phyloP scores from a whole-genome alignment of 176 grass and related monocot genomes.

The Oryza coarctata region DNA sequence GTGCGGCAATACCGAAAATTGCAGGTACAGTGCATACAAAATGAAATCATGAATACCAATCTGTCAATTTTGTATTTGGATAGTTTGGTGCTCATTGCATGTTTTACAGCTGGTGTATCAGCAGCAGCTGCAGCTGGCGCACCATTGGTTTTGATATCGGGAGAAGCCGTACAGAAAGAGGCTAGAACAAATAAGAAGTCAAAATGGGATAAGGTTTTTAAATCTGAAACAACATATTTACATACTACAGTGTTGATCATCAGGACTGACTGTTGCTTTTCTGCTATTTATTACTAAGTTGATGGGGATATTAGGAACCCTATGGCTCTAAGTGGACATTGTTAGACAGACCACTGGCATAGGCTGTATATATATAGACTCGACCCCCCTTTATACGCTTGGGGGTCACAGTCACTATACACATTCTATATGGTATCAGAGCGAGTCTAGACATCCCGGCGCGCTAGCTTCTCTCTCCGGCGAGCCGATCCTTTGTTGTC shows the following conservation, averaged over 20 bases:
- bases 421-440: too few relatives aligned
- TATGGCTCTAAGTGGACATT: conserved; percentile 41
- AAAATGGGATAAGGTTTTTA: conserved; percentile 97
- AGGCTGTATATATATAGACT: too few relatives aligned
- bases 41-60: not conserved
- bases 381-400: too few relatives aligned
- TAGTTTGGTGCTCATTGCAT: not conserved
- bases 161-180: conserved; percentile 61
- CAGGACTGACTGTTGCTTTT: conserved; percentile 23
- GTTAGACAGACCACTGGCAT: too few relatives aligned
- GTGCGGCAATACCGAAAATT: conserved; percentile 56
- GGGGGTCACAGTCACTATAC: too few relatives aligned
- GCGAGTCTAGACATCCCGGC: too few relatives aligned
- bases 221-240: conserved; percentile 7
- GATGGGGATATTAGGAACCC: conserved; percentile 73
- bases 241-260: conserved; percentile 20
- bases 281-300: conserved; percentile 50
- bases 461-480: too few relatives aligned
- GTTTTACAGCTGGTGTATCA: conserved; percentile 30
- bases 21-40: conserved; percentile 47
- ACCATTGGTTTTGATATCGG: conserved; percentile 24
- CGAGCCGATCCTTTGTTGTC: too few relatives aligned
- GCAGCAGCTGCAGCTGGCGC: conserved; percentile 42
- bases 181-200: conserved; percentile 80
- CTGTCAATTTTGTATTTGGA: not conserved